Conservation (phyloP, 768 basidiomycete genomes). For the Boletus vermiculosoides region DNA sequence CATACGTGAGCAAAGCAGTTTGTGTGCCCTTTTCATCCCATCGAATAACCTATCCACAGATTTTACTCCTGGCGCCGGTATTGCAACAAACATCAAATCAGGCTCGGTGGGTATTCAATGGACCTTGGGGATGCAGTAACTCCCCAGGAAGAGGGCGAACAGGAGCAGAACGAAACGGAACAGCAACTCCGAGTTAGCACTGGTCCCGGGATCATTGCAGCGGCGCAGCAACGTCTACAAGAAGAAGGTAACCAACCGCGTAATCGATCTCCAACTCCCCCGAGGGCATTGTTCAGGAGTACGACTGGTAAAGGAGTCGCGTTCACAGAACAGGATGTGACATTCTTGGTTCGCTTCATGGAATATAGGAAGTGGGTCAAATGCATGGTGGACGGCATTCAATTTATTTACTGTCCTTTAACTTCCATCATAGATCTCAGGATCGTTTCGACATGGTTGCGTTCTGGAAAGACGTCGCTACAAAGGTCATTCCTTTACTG, state of each 20-base stretch:
- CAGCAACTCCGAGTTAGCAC: slow-evolving; percentile 35
- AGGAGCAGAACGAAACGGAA: slow-evolving; percentile 43
- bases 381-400: not conserved
- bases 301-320: slow-evolving; percentile 90
- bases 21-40: not conserved
- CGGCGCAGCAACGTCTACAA: slow-evolving; percentile 42
- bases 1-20: slow-evolving; percentile 60
- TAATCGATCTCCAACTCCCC: slow-evolving; percentile 77
- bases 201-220: slow-evolving; percentile 46
- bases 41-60: slow-evolving; percentile 36
- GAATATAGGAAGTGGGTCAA: slow-evolving; percentile 66
- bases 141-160: slow-evolving; percentile 43
- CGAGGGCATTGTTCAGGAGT: slow-evolving; percentile 73
- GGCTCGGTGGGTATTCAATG: slow-evolving; percentile 84
- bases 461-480: slow-evolving; percentile 77
- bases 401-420: slow-evolving; percentile 1
- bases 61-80: slow-evolving; percentile 92
- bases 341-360: slow-evolving; percentile 73
- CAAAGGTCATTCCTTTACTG: slow-evolving; percentile 44
- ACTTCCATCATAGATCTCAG: slow-evolving; percentile 42
- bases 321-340: slow-evolving; percentile 81
- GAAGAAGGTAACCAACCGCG: slow-evolving; percentile 41
- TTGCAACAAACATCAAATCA: slow-evolving; percentile 90
- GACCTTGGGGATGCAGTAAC: slow-evolving; percentile 52
- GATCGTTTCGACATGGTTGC: slow-evolving; percentile 70